phyloP scores from a whole-genome alignment of 331 rosid species.

The Rhamnella rubrinervis region DNA sequence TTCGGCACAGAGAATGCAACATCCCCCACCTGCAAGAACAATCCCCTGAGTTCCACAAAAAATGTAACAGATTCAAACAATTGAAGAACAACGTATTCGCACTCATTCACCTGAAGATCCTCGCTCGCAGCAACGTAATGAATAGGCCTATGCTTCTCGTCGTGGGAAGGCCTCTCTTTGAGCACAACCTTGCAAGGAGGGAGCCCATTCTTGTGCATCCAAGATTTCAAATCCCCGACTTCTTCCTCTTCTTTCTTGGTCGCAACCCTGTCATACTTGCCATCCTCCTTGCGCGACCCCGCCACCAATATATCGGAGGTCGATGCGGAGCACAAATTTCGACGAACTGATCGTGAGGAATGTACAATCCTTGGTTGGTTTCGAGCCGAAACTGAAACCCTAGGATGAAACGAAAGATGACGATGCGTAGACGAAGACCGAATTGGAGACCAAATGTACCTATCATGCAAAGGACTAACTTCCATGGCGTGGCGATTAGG shows the following conservation, averaged over 20 bases:
- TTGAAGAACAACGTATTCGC: conserved; percentile 1
- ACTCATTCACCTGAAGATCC: conserved; percentile 70
- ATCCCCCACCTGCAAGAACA: conserved; percentile 70
- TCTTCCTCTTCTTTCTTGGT: conserved; percentile 44
- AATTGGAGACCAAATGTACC: conserved; percentile 45
- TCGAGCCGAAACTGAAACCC: conserved; percentile 36
- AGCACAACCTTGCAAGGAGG: conserved; percentile 87
- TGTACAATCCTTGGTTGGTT: conserved; percentile 5
- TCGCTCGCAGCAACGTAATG: conserved; percentile 93
- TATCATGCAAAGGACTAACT: conserved; percentile 37
- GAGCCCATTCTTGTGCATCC: conserved; percentile 91
- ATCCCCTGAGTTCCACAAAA: neutral
- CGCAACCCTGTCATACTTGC: conserved; percentile 27
- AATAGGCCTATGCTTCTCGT: conserved; percentile 57
- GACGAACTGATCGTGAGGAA: conserved; percentile 25
- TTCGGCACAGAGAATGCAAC: conserved; percentile 84
- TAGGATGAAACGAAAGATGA: conserved; percentile 30
- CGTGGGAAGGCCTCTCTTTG: conserved; percentile 59
- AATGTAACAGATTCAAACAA: neutral
- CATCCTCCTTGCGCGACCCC: conserved; percentile 48
- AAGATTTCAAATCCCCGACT: conserved; percentile 62
- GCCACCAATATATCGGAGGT: conserved; percentile 66
- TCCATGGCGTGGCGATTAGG: conserved; percentile 44
- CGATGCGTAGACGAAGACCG: conserved; percentile 34
- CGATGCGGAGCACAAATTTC: conserved; percentile 49